Conservation (phyloP, 495 filamentous ascomycete genomes). For the Endocarpon pusillum region DNA sequence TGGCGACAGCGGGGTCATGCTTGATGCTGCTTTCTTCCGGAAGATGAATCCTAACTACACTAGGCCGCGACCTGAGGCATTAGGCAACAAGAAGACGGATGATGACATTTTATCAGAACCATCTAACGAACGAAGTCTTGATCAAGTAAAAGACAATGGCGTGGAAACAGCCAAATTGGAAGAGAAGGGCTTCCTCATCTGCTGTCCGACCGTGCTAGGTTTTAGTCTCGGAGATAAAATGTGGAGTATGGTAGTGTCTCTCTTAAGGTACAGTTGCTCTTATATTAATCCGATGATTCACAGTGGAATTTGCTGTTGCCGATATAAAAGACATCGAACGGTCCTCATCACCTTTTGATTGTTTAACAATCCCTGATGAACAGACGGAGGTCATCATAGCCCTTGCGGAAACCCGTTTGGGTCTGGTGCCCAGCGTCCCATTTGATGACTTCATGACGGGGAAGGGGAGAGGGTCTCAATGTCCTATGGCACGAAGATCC, state of each 20-base stretch:
- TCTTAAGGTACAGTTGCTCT: slow-evolving; percentile 1
- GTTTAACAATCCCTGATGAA: slow-evolving; percentile 9
- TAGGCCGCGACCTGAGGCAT: slow-evolving; percentile 4
- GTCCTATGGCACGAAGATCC: slow-evolving; percentile 9
- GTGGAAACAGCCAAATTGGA: slow-evolving; percentile 10
- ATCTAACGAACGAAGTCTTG: slow-evolving; percentile 12
- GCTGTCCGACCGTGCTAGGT: slow-evolving; percentile 10
- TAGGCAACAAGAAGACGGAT: slow-evolving; percentile 1
- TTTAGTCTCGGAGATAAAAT: slow-evolving; percentile 18
- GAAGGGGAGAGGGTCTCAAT: slow-evolving; percentile 13
- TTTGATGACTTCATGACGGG: slow-evolving; percentile 14
- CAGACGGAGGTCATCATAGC: slow-evolving; percentile 15
- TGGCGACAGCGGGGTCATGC: slow-evolving; percentile 13
- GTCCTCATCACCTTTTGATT: slow-evolving; percentile 12
- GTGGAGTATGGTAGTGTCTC: slow-evolving; percentile 9
- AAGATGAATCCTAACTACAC: slow-evolving; percentile 17
- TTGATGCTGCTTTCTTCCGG: slow-evolving; percentile 13
- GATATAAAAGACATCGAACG: slow-evolving; percentile 16
- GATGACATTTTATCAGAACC: slow-evolving; percentile 1
- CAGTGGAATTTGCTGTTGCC: slow-evolving; percentile 20
- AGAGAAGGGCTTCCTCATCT: slow-evolving; percentile 14
- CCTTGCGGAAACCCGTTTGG: slow-evolving; percentile 12
- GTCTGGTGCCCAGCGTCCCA: slow-evolving; percentile 10
- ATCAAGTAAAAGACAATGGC: slow-evolving; percentile 10
- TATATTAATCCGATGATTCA: slow-evolving; percentile 2